Conservation (phyloP, 495 filamentous ascomycete genomes). For the Jackrogersella multiformis region DNA sequence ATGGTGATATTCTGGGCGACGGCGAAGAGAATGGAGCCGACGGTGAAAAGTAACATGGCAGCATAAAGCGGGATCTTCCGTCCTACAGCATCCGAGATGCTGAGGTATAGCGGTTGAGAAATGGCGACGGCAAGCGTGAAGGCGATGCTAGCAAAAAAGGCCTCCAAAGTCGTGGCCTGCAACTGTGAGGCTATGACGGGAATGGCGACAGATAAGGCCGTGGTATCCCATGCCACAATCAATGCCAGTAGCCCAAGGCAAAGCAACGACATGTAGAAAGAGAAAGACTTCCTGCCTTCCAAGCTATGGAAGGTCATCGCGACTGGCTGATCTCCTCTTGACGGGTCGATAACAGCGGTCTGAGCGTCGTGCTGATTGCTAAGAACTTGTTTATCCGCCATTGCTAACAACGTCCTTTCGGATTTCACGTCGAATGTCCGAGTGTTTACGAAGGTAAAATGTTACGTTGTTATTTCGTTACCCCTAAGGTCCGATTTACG, state of each 20-base stretch:
- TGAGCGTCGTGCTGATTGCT: too few relatives aligned
- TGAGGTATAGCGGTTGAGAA: conserved; percentile 5
- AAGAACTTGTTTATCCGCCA: too few relatives aligned
- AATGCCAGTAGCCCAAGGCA: background rate
- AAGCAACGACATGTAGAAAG: background rate
- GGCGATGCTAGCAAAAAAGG: conserved; percentile 65
- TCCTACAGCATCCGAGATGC: background rate
- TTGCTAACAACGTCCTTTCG: too few relatives aligned
- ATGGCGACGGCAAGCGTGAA: conserved; percentile 48
- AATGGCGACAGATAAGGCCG: background rate
- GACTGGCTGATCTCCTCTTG: too few relatives aligned
- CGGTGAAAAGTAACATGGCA: conserved; percentile 2
- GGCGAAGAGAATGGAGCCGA: conserved; percentile 18
- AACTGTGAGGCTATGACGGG: background rate
- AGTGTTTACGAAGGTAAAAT: too few relatives aligned
- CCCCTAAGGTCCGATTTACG: too few relatives aligned
- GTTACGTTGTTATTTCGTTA: too few relatives aligned
- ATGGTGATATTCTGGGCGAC: background rate
- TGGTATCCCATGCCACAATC: background rate
- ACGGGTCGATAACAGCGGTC: too few relatives aligned
- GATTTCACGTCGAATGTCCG: too few relatives aligned
- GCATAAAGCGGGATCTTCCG: conserved; percentile 15
- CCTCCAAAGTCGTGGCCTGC: conserved; percentile 41
- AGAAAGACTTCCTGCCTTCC: background rate
- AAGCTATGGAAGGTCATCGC: too few relatives aligned